Evolutionary conservation across 192 early-diverging fungal genomes (phyloP), one percentile per base, ranked within the genome.

Genomic region (Kickxella alabastrina): DNA sequence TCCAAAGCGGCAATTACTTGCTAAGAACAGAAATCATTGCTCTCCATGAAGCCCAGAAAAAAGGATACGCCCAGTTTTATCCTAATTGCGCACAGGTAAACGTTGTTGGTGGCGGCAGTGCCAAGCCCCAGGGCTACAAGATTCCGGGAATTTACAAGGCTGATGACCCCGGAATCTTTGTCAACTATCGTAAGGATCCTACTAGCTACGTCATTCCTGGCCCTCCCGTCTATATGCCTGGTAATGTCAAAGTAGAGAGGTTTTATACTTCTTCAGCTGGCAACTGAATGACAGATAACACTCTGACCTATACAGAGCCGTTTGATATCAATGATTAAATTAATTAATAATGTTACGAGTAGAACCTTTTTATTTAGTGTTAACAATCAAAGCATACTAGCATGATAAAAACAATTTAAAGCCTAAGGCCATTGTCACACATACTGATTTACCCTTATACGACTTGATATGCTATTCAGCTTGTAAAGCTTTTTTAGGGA

Each of bases 91-190:
- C 27, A 23, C 44, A 46, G 27, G 13, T 46, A 3, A 23, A 46
- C 28, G 44, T 26, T 2, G n/a, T 23, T 17, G 44, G 44, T 4
- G 24, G n/a, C 4, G 44, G n/a, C 27, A 46, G 4, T 10, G 26
- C 44, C 27, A n/a, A 26, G 3, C 41, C 41, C 4, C 17, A 4
- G 2, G 26, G 12, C n/a, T 17, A 23, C 25, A 26, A 14, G 4
- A 46, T 46, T 26, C 44, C 44, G 13, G 44, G 44, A 4, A 14
- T 31, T 4, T 46, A 46, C 44, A 46, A 46, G 27, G 10, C 44
- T 2, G 25, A 23, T 1, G 44, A 46, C 27, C 44, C 44, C 3
- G 44, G 44, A n/a, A 17, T 46, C 6, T 8, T 19, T 6, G n/a
- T 46, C 14, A 46, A 46, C 27, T 28, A 28, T 29, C 13, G 28